Evolutionary conservation across 78 protist species (phyloP).

Genomic region (Dictyostelium capitatum): DNA sequence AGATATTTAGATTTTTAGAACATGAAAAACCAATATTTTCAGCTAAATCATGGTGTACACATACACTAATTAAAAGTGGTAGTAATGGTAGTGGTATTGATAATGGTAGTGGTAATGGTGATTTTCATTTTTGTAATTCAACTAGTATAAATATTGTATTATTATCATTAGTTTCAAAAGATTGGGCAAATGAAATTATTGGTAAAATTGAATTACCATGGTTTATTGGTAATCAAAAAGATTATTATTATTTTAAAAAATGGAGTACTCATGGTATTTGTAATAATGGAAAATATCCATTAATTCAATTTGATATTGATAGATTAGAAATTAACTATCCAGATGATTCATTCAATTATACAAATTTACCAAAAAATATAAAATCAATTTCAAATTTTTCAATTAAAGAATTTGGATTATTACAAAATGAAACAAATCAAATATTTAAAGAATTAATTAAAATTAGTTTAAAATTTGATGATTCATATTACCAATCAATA

Average conservation of each 20-base stretch:
- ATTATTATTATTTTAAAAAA: not conserved
- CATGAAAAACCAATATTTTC: not conserved
- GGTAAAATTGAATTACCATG: slow-evolving; percentile 1
- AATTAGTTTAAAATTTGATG: not conserved
- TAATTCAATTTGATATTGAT: slow-evolving; percentile 2
- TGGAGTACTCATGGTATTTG: not conserved
- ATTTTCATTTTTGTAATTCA: slow-evolving; percentile 5
- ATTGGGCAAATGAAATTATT: not conserved
- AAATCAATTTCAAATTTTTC: not conserved
- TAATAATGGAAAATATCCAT: not conserved
- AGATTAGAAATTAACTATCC: not conserved
- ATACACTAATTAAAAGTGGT: not conserved
- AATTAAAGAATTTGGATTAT: not conserved
- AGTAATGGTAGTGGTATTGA: no score
- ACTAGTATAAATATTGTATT: not conserved
- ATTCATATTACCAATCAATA: not conserved
- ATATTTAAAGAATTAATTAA: not conserved
- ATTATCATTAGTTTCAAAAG: slow-evolving; percentile 4
- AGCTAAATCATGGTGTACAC: not conserved
- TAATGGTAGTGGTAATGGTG: not conserved
- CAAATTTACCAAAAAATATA: not conserved
- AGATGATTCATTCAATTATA: not conserved
- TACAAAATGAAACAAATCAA: not conserved
- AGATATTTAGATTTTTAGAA: slow-evolving; percentile 5
- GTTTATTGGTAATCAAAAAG: not conserved